phyloP scores from a whole-genome alignment of 129 eudicot genomes.

The Flaveria ramosissima region DNA sequence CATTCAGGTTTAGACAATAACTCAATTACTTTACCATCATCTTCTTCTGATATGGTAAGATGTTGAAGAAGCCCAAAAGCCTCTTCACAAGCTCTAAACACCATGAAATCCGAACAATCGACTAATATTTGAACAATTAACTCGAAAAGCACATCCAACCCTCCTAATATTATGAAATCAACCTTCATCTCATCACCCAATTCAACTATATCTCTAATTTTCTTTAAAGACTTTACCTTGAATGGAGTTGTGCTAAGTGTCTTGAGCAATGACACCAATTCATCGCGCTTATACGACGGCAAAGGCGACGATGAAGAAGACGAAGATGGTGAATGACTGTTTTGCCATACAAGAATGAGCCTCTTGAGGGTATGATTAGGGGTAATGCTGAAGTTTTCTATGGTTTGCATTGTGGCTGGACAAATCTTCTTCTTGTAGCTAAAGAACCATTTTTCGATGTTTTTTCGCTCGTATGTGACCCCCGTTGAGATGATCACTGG shows the following conservation, averaged over 20 bases:
- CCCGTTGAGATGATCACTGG: conserved; percentile 85
- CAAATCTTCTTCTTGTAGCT: conserved; percentile 70
- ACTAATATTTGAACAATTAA: conserved; percentile 52
- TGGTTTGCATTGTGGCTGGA: conserved; percentile 75
- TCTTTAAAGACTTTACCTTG: conserved; percentile 60
- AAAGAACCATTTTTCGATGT: conserved; percentile 72
- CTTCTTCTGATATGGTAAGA: conserved; percentile 43
- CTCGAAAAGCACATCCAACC: conserved; percentile 56
- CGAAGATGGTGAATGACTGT: conserved; percentile 23
- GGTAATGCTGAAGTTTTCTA: conserved; percentile 50
- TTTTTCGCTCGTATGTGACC: conserved; percentile 68
- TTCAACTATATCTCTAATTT: conserved; percentile 50
- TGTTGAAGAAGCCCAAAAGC: conserved; percentile 61
- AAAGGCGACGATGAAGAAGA: conserved; percentile 24
- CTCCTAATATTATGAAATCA: conserved; percentile 60
- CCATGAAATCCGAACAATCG: conserved; percentile 63
- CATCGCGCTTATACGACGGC: conserved; percentile 47
- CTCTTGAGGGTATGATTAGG: conserved; percentile 82
- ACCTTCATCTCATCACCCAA: conserved; percentile 50
- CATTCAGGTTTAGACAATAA: conserved; percentile 55
- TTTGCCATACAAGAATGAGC: conserved; percentile 63
- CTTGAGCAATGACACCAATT: conserved; percentile 50
- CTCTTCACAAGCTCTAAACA: conserved; percentile 78
- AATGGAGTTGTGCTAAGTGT: conserved; percentile 65
- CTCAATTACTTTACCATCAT: conserved; percentile 39